Percentiles rank a stretch among this genome's conserved stretches.
phyloP scores from a whole-genome alignment of 176 grass and related monocot species.

The Carex scoparia region DNA sequence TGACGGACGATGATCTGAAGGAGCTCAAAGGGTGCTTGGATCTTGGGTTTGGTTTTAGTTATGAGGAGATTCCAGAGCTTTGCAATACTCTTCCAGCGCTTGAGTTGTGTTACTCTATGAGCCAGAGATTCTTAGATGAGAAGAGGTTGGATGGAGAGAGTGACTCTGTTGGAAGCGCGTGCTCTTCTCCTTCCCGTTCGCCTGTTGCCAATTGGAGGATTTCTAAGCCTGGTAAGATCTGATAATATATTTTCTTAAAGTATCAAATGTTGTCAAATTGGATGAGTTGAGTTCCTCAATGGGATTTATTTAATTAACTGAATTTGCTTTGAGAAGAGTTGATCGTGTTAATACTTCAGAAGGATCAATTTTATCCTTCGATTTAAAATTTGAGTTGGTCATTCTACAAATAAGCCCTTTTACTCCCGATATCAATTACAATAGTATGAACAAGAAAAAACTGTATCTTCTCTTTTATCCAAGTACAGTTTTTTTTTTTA shows the following conservation, averaged over 20 bases:
- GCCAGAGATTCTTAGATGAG: constrained; percentile 61
- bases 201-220: constrained; percentile 67
- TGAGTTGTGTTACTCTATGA: constrained; percentile 82
- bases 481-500: neutral
- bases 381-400: neutral
- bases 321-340: neutral
- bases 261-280: neutral
- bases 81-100: constrained; percentile 63
- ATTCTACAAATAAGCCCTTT: neutral
- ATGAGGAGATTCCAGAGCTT: constrained; percentile 64
- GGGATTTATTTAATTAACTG: neutral
- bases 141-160: constrained; percentile 21
- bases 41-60: constrained; percentile 64
- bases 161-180: neutral
- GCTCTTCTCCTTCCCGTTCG: neutral
- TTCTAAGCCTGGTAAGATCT: constrained; percentile 53
- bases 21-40: constrained; percentile 88
- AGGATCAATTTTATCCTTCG: neutral
- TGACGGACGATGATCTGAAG: constrained; percentile 67
- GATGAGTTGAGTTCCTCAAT: neutral
- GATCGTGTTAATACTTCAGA: neutral
- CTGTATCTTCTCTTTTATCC: neutral
- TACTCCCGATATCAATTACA: neutral
- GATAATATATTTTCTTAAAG: neutral
- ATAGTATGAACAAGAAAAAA: neutral